These are phyloP conservation scores for Fusarium humuli DNA, from an alignment of 2,329 filamentous ascomycete species.

Conservation along the genomic window DNA sequence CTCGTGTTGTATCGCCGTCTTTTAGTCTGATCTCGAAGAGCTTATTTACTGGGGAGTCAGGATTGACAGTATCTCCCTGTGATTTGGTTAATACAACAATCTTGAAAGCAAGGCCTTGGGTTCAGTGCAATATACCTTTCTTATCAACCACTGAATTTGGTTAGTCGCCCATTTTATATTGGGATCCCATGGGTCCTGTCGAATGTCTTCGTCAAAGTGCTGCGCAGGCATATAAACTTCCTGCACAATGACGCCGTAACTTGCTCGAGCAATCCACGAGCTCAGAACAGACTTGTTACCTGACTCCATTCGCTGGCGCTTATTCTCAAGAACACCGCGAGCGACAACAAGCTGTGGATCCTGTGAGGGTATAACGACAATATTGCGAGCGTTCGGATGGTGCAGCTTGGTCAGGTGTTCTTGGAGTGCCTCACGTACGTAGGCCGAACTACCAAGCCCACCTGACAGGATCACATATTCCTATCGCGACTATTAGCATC, in stretches of 20 bases:
- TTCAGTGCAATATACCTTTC: constrained; percentile 9
- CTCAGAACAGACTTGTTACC: constrained; percentile 24
- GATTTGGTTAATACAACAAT: neutral
- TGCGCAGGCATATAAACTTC: constrained; percentile 31
- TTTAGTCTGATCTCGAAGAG: constrained; percentile 51
- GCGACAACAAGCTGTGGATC: constrained; percentile 33
- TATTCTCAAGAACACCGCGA: constrained; percentile 34
- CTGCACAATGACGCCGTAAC: constrained; percentile 40
- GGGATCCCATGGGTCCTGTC: constrained; percentile 27
- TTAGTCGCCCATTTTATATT: constrained; percentile 37
- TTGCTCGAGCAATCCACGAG: constrained; percentile 40
- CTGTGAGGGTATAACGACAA: constrained; percentile 31
- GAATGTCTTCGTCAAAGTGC: constrained; percentile 39
- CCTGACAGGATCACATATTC: constrained; percentile 59
- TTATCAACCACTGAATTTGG: constrained; percentile 43
- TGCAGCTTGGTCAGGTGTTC: constrained; percentile 49
- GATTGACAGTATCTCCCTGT: constrained; percentile 55
- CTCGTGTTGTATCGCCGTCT: constrained; percentile 49
- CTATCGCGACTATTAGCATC: constrained; percentile 39
- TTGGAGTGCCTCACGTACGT: constrained; percentile 58
- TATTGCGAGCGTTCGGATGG: constrained; percentile 47
- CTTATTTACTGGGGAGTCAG: constrained; percentile 50
- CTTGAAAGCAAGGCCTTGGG: neutral
- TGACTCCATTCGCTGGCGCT: constrained; percentile 25
- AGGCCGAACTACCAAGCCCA: constrained; percentile 59